Conservation (phyloP, 305 asterid species). For the Rubia balearica region DNA sequence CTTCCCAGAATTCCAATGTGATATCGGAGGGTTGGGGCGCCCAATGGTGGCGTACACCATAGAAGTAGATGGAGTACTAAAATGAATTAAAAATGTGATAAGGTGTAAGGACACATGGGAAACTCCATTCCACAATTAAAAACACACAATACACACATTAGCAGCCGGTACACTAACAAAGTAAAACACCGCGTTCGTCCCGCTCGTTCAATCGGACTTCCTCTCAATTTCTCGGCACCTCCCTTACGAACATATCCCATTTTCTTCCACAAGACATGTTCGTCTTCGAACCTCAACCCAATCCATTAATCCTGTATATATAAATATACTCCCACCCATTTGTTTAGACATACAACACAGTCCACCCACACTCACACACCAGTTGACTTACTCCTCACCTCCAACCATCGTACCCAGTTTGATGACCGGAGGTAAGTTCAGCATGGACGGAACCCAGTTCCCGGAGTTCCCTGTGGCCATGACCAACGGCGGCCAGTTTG, state of each 20-base stretch:
- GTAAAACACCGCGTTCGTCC: constrained; percentile 19
- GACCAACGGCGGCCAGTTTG: constrained; percentile 62
- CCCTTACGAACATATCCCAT: background rate
- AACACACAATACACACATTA: background rate
- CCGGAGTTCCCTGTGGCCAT: constrained; percentile 52
- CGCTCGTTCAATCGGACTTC: constrained; percentile 22
- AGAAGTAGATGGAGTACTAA: background rate
- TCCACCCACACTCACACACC: background rate
- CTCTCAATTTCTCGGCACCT: constrained; percentile 15
- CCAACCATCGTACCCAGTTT: no score
- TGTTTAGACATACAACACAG: background rate
- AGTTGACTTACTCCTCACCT: background rate
- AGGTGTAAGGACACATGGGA: background rate
- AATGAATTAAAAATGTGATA: background rate
- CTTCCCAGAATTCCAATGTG: no score
- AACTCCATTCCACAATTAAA: background rate
- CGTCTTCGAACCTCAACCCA: background rate
- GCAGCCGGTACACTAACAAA: background rate
- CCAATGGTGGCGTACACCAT: no score
- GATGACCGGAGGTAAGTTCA: constrained; percentile 40
- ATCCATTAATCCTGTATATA: background rate
- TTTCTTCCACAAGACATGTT: background rate
- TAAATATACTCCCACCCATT: background rate
- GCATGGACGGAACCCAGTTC: constrained; percentile 41
- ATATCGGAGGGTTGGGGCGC: no score